phyloP scores from a whole-genome alignment of 2,329 filamentous ascomycete genomes.

The Aspergillus fructus region DNA sequence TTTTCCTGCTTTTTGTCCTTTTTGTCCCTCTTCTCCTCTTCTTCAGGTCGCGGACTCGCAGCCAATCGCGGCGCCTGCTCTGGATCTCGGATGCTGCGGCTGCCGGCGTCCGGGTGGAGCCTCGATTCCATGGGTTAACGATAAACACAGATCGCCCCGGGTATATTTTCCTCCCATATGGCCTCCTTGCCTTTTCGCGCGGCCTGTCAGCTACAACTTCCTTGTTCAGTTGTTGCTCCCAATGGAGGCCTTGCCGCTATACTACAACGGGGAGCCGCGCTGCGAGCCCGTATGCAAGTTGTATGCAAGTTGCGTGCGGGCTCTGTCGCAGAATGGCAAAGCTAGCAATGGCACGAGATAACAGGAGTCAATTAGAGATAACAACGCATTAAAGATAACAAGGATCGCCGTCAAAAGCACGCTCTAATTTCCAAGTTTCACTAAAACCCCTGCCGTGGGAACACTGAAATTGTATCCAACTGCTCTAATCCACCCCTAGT shows the following conservation, averaged over 20 bases:
- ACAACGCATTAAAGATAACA: background rate
- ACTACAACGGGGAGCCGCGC: constrained; percentile 18
- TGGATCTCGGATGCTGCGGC: constrained; percentile 21
- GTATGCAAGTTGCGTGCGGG: constrained; percentile 7
- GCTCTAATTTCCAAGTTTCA: background rate
- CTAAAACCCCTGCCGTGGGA: constrained; percentile 69
- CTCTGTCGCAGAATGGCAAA: constrained; percentile 2
- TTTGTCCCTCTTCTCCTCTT: background rate
- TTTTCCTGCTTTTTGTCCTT: background rate
- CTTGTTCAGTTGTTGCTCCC: constrained; percentile 8
- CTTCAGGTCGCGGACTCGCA: background rate
- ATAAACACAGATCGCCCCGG: constrained; percentile 1
- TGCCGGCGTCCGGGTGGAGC: constrained; percentile 19
- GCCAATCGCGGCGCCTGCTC: constrained; percentile 1
- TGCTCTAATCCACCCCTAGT: constrained; percentile 77
- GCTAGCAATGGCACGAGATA: constrained; percentile 1
- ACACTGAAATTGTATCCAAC: constrained; percentile 76
- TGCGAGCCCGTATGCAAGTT: constrained; percentile 11
- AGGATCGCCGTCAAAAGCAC: background rate
- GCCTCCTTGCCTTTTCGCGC: constrained; percentile 8
- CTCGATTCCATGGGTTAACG: constrained; percentile 2
- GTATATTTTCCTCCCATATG: constrained; percentile 11
- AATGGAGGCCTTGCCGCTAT: constrained; percentile 5
- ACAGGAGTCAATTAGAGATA: constrained; percentile 4
- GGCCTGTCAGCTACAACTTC: constrained; percentile 8